Base-by-base conservation (phyloP, 1,284 basidiomycete genomes). In the Cryptococcus deneoformans region DNA sequence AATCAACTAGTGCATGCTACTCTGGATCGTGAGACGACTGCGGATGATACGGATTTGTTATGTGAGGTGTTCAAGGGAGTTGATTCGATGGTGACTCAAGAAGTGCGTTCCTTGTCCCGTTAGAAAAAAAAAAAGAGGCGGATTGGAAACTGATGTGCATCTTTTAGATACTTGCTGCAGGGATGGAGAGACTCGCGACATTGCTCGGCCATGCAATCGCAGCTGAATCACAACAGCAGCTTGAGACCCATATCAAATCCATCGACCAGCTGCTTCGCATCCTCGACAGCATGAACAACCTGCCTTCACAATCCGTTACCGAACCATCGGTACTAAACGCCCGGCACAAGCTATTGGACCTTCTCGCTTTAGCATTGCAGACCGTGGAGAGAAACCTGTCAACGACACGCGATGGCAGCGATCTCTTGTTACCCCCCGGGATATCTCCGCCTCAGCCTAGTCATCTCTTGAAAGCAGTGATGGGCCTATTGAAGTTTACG, bases 21-120 rank as follows among this genome's bases (percentile, higher is more conserved):
- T 3, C 56, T 77, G 11, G 69, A 73, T 46, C 59, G 70, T 36
- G 73, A 74, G 8, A 62, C 64, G 11, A 65, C 63, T 0, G 64
- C 68, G 5, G 75, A 77, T 48, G 73, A 76, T 60, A 68, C 70
- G 46, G 75, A 75, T 56, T 62, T 77, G 37, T 55, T 77, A 5
- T 72, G 71, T 53, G 75, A 77, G 56, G 66, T 72, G 2, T 74
- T 74, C 60, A 62, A 69, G 14, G 73, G 75, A 3, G 73, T 75
- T 42, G 75, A 77, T 46, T 46, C 57, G 8, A 60, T 72, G 10
- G 72, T 72, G 2, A 67, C 67, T 0, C 67, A 71, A 58, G 73
- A 75, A 60, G 68, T 70, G 38, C 46, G 67, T 52, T 40, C 5
- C 44, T 45, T 45, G 10, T 24, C 39, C 20, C 20, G 20, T 20